A percentile compares a stretch with the other conserved stretches of the same genome.
Conservation (phyloP, 441 rosid genomes). For the Brassica hybrid region DNA sequence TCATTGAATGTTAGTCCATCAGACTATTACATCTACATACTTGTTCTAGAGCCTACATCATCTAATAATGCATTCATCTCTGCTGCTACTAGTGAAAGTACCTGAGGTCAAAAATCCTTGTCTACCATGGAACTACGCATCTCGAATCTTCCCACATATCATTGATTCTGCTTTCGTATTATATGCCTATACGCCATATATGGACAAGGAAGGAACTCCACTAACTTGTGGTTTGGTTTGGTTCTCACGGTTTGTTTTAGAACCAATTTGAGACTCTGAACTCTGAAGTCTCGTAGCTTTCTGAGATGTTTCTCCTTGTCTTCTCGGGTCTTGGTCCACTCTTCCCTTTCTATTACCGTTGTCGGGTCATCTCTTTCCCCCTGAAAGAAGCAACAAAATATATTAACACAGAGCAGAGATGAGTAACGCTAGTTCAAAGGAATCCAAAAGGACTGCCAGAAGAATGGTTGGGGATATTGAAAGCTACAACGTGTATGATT, state of each 20-base stretch:
- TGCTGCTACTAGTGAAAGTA: too few species aligned
- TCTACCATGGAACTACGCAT: too few species aligned
- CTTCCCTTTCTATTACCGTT: conserved; percentile 80
- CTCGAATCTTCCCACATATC: too few species aligned
- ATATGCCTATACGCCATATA: too few species aligned
- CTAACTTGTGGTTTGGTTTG: not conserved
- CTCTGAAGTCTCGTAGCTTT: conserved; percentile 63
- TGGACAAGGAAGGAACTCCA: too few species aligned
- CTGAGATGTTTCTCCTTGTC: conserved; percentile 94
- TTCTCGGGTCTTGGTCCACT: conserved; percentile 71
- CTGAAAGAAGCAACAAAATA: conserved; percentile 45
- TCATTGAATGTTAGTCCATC: too few species aligned
- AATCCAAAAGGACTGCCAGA: not conserved
- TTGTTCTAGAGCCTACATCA: too few species aligned
- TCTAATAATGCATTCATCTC: too few species aligned
- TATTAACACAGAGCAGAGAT: not conserved
- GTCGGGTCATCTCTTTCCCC: conserved; percentile 73
- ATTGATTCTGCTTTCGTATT: too few species aligned
- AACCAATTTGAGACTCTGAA: conserved; percentile 84
- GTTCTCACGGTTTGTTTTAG: conserved; percentile 36
- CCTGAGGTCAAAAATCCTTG: too few species aligned
- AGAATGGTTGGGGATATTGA: conserved; percentile 9
- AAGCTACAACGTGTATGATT: conserved; percentile 61
- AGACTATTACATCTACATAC: too few species aligned
- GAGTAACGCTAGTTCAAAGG: not conserved